phyloP scores from a whole-genome alignment of 2,329 filamentous ascomycete species.

The Fonsecaea nubica region DNA sequence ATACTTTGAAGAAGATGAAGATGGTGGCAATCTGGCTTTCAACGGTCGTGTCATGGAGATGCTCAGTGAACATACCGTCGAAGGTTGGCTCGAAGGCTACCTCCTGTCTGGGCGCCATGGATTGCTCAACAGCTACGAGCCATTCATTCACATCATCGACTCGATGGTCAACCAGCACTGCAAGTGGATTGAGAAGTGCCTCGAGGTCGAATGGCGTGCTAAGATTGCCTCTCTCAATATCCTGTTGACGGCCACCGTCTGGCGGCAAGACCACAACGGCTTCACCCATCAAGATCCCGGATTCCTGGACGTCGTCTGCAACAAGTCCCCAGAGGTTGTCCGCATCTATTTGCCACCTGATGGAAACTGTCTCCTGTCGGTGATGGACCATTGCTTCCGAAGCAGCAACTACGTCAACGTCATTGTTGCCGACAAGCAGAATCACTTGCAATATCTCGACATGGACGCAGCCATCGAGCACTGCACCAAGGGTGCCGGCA shows the following conservation, averaged over 20 bases:
- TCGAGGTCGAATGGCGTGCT: slow-evolving; percentile 78
- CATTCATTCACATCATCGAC: slow-evolving; percentile 82
- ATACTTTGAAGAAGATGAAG: slow-evolving; percentile 75
- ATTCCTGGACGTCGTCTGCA: slow-evolving; percentile 78
- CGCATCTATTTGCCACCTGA: slow-evolving; percentile 82
- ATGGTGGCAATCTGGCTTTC: slow-evolving; percentile 74
- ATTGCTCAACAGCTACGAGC: slow-evolving; percentile 80
- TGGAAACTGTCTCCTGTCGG: slow-evolving; percentile 76
- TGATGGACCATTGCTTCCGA: slow-evolving; percentile 76
- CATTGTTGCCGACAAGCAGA: slow-evolving; percentile 79
- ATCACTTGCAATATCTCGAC: slow-evolving; percentile 75
- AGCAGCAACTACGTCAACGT: slow-evolving; percentile 82
- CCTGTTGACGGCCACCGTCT: slow-evolving; percentile 77
- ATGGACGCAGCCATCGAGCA: slow-evolving; percentile 76
- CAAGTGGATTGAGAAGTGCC: slow-evolving; percentile 83
- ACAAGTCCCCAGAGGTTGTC: slow-evolving; percentile 80
- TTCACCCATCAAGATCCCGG: slow-evolving; percentile 83
- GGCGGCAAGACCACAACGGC: slow-evolving; percentile 83
- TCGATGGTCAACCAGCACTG: slow-evolving; percentile 87
- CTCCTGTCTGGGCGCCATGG: slow-evolving; percentile 76
- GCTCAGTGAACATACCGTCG: slow-evolving; percentile 79
- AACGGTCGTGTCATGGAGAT: slow-evolving; percentile 81
- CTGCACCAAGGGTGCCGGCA: slow-evolving; percentile 78
- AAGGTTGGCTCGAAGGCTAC: slow-evolving; percentile 83
- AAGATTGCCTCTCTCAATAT: slow-evolving; percentile 80